Evolutionary conservation across 1,284 basidiomycete species (phyloP), one percentile per base, ranked within the genome.

Genomic region (Tylopilus sp.): DNA sequence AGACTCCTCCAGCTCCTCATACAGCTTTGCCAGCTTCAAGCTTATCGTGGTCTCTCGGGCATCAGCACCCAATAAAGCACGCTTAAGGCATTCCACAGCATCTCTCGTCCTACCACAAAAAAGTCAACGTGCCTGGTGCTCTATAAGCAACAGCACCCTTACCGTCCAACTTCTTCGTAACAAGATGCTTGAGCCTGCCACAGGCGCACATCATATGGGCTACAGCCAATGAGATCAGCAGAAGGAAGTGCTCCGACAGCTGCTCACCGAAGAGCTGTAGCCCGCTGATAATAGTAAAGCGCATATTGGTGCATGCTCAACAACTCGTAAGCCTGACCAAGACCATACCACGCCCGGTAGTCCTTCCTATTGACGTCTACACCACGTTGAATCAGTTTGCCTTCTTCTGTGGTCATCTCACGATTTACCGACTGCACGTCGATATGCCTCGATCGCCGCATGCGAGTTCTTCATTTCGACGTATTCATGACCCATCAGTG

Each of bases 401-500:
- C 9, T 45, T 38, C 4, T 10, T 38, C 4, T 10, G 12, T 19
- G 33, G 40, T 33, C 11, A 6, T n/a, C 6, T 23, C 36, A 43
- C 33, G 33, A 71, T 87, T 51, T 67, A 93, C 93, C 92, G 52
- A 98, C 86, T 48, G 96, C 97, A 63, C 93, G 81, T 41, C 97
- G 81, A 71, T 99, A 99, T 25, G 94, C 92, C 70, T 98, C 97
- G 48, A 98, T 96, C 1, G 97, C 97, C 2, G 97, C 96, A 74
- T 98, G 95, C 15, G 92, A 92, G 70, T 99, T 99, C 71, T 98
- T 98, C 79, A 98, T 84, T 72, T 99, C 97, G 47, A 99, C 89
- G 64, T 93, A 99, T 68, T 98, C 97, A 68, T 99, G 97, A 0
- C 97, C 97, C 86, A 99, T 93, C 54, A 99, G 70, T n/a, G 96